phyloP scores from a whole-genome alignment of 2,329 filamentous ascomycete genomes.

The Colletotrichum endophyticum region DNA sequence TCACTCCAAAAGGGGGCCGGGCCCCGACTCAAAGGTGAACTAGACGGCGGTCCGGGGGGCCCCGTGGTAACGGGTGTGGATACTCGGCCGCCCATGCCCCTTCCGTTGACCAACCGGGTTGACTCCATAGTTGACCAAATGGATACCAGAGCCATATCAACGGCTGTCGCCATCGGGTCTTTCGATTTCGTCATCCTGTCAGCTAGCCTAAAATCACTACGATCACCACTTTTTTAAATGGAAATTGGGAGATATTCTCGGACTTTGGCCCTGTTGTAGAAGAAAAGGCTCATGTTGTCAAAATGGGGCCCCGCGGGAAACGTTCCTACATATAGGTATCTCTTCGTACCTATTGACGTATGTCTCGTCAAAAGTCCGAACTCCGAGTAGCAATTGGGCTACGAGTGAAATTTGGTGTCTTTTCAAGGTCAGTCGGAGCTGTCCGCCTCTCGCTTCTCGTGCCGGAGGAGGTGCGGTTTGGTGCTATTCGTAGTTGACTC shows the following conservation, averaged over 20 bases:
- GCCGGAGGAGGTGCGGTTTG: not conserved
- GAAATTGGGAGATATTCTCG: not conserved
- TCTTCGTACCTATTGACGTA: not conserved
- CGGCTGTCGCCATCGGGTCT: constrained; percentile 3
- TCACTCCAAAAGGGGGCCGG: not conserved
- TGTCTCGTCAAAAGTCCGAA: not conserved
- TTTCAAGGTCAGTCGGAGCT: not conserved
- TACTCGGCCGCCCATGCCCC: not conserved
- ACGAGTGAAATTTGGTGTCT: not conserved
- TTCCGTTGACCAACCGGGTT: constrained; percentile 1
- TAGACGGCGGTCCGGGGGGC: not conserved
- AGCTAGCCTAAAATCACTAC: not conserved
- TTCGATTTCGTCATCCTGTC: constrained; percentile 4
- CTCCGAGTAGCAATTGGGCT: not conserved
- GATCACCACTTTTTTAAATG: not conserved
- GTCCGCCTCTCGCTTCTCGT: not conserved
- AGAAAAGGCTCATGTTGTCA: not conserved
- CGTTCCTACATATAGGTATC: not conserved
- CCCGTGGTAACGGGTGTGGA: not conserved
- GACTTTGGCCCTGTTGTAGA: not conserved
- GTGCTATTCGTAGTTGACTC: not conserved
- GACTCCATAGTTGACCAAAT: not conserved
- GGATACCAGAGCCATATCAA: not conserved
- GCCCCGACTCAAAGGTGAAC: not conserved
- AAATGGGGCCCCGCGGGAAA: not conserved